These are phyloP conservation scores for Scedosporium minutisporum DNA, from an alignment of 2,329 filamentous ascomycete species.

Conservation along the genomic window DNA sequence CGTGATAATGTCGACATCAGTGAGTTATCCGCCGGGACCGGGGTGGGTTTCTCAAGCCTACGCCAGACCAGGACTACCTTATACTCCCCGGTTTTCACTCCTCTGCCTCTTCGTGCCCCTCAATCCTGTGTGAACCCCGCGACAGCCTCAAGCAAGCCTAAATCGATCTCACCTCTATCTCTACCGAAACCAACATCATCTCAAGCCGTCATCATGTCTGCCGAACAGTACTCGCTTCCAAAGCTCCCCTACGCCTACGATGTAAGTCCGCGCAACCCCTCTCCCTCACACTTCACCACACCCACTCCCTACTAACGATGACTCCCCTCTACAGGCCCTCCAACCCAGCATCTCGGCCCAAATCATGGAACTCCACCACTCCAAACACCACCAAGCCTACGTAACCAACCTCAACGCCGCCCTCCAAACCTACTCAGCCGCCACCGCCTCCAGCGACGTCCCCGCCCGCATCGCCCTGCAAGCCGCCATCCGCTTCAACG, in stretches of 20 bases:
- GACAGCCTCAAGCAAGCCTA: not conserved
- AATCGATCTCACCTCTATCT: not conserved
- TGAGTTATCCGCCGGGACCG: no score
- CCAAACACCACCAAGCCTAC: slow-evolving; percentile 72
- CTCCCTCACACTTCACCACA: no score
- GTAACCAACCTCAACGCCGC: slow-evolving; percentile 66
- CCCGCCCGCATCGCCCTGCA: slow-evolving; percentile 58
- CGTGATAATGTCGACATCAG: no score
- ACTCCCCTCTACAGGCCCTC: slow-evolving; percentile 40
- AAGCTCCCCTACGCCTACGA: slow-evolving; percentile 60
- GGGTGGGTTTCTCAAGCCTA: no score
- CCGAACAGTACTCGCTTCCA: slow-evolving; percentile 48
- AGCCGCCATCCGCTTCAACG: slow-evolving; percentile 73
- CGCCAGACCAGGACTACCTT: no score
- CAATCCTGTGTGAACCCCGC: not conserved
- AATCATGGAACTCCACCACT: slow-evolving; percentile 76
- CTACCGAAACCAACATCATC: not conserved
- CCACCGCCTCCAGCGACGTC: slow-evolving; percentile 48
- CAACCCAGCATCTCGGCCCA: slow-evolving; percentile 66
- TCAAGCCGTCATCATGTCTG: slow-evolving; percentile 21
- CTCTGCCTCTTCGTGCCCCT: not conserved
- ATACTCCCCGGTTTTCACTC: no score
- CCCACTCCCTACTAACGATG: not conserved
- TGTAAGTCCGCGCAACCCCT: slow-evolving; percentile 36
- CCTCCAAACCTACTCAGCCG: slow-evolving; percentile 48